Evolutionary conservation across 176 grass and related monocot species (phyloP), one percentile per base, ranked within the genome.

Genomic region (Oryza meyeriana): DNA sequence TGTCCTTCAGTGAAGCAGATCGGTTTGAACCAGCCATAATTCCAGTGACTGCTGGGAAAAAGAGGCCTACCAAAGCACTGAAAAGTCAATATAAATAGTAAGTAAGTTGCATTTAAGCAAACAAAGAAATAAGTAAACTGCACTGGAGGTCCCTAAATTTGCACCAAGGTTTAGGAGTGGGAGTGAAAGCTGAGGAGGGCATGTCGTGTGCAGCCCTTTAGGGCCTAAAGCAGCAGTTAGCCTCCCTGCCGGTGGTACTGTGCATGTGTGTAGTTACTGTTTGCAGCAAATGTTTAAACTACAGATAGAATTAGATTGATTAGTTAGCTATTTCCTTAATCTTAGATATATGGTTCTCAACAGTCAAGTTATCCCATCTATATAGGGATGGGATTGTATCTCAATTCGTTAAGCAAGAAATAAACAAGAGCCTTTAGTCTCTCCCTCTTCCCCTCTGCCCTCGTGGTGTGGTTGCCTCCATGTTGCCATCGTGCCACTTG

Each of bases 1-100:
- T 99, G 77, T 99, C 96, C 85, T 95, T 99, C 64, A 99, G 77
- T 32, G 93, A 95, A 73, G 96, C 91, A 81, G 93, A 99, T 24
- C 96, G 90, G 64, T 99, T 99, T 80, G 96, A 99, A 36, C 96
- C 96, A 76, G 90, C 96, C 96, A 99, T 99, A 85, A 99, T 99
- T 83, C 96, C 96, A 58, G 96, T 99, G 52, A 99, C 96, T 75
- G 93, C 96, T 79, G 96, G 96, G 80, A 99, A 99, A 78, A 93
- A 99, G 58, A 99, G 89, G 71, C 96, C 96, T 30, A 99, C 96
- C 87, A 99, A 92, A 74, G 96, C 93, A 93, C 96, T 99, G 85
- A 42, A 85, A 86, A 83, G 24, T 80, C 18, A 35, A 91, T 66
- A 78, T 44, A 64, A 79, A 66, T 6, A 41, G 65, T 86, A 42